Base-by-base conservation (phyloP, 1,284 basidiomycete genomes). In the Coriolopsis trogii region DNA sequence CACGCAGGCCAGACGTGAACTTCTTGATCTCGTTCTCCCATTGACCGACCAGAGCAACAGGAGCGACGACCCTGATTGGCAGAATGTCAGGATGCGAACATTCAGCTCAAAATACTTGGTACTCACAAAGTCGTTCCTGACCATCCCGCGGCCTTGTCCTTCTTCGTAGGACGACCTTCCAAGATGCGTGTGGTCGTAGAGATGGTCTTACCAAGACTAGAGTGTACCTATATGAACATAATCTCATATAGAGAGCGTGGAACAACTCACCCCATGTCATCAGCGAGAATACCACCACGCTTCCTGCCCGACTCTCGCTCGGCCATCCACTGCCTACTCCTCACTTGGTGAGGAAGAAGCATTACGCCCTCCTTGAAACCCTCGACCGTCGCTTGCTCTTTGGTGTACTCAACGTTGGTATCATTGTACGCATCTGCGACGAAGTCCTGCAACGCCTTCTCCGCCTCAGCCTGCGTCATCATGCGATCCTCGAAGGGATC, bases 191-290 rank as follows among this genome's bases (percentile, higher is more conserved):
- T 82, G 6, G 97, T 73, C 0, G 91, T 91, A 65, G 97, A 95
- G n/a, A 96, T 91, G 0, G 94, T 98, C 73, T 97, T 95, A 1
- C 93, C 94, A 1, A 95, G 78, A 58, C 87, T 89, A 48, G 15
- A 12, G n/a, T n/a, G 3, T 3, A 24, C 7, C 6, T 23, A 12
- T 60, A 6, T 20, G 26, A 21, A n/a, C 24, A 23, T 3, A 10
- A 23, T 7, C 15, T 16, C 12, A 44, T 24, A 21, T 23, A 28
- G 12, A 51, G 23, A n/a, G 31, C 8, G 4, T 20, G 18, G 42
- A 28, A 33, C 24, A 16, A 62, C 76, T 44, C 60, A 87, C 87
- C 91, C 88, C 87, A 93, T 94, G 67, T 96, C 93, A 66, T 96
- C 94, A 0, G 95, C 94, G 9, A 97, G 74, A 62, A 97, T 96